A percentile compares a stretch with the other conserved stretches of the same genome.
Evolutionary conservation across 1,284 basidiomycete species (phyloP).

Genomic region (Flammula alnicola): DNA sequence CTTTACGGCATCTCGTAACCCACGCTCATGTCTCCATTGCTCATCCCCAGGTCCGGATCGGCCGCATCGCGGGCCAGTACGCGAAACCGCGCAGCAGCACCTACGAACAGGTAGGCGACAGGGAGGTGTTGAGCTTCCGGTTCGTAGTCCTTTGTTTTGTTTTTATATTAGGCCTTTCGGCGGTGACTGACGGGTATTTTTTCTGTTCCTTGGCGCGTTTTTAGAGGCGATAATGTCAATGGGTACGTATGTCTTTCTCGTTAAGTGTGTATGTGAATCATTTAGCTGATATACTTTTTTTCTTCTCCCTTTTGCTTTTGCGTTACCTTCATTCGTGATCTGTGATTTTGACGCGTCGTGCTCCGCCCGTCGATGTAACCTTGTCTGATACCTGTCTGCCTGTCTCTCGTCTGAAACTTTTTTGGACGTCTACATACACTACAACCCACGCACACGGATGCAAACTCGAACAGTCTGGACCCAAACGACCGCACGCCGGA

Average conservation of each 20-base stretch:
- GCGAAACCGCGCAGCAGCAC: conserved; percentile 93
- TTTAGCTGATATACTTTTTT: conserved; percentile 12
- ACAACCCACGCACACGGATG: no score
- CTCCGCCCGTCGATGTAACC: not conserved
- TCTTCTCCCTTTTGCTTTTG: not conserved
- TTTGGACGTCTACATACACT: no score
- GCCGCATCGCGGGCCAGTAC: conserved; percentile 94
- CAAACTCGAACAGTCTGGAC: conserved; percentile 52
- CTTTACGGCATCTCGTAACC: not conserved
- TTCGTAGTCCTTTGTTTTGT: no score
- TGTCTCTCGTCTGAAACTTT: no score
- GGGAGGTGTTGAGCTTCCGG: conserved; percentile 82
- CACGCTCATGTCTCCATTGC: conserved; percentile 42
- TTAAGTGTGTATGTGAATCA: conserved; percentile 1
- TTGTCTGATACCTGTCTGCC: no score
- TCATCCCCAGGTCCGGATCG: conserved; percentile 71
- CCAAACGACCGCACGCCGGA: conserved; percentile 83
- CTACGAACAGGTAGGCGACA: conserved; percentile 72
- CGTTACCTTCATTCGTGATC: not conserved
- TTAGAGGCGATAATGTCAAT: conserved; percentile 97
- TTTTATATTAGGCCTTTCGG: no score
- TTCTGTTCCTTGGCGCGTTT: not conserved
- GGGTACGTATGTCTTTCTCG: conserved; percentile 54
- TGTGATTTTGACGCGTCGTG: not conserved
- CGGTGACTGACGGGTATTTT: no score